Conservation (phyloP, 2,329 filamentous ascomycete species). For the Pleomassaria siparia region DNA sequence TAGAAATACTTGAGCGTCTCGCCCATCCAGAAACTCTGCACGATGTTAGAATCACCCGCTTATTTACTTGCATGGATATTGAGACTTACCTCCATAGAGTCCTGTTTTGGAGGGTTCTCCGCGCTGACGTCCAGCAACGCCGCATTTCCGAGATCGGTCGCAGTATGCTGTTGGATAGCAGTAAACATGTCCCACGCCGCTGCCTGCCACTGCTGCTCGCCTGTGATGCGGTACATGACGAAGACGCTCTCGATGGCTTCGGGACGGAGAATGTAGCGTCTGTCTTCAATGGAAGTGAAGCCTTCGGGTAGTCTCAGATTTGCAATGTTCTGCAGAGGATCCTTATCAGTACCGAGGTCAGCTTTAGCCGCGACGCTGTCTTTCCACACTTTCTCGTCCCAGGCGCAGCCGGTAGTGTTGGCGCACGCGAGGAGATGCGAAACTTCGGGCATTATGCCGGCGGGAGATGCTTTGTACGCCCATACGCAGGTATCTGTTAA, state of each 20-base stretch:
- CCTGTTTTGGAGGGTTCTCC: conserved; percentile 39
- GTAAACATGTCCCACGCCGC: conserved; percentile 55
- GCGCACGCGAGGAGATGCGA: conserved; percentile 57
- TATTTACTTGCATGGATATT: neutral
- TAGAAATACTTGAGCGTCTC: conserved; percentile 56
- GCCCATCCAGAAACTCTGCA: conserved; percentile 51
- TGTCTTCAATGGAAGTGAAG: conserved; percentile 47
- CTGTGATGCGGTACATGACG: conserved; percentile 61
- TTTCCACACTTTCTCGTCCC: conserved; percentile 57
- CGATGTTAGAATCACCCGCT: conserved; percentile 12
- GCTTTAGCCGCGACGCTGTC: conserved; percentile 38
- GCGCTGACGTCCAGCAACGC: conserved; percentile 48
- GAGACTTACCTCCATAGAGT: conserved; percentile 48
- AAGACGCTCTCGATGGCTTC: conserved; percentile 66
- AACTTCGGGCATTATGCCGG: conserved; percentile 64
- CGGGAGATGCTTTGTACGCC: conserved; percentile 59
- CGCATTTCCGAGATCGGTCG: conserved; percentile 50
- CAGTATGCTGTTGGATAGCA: conserved; percentile 46
- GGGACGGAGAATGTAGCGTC: conserved; percentile 52
- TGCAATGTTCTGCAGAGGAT: conserved; percentile 40
- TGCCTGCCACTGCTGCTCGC: conserved; percentile 51
- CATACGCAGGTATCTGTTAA: conserved; percentile 64
- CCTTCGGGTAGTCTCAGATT: conserved; percentile 46
- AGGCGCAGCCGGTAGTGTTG: conserved; percentile 47
- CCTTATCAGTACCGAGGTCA: conserved; percentile 26